These are phyloP conservation scores for Epichloe baconii DNA, from an alignment of 2,329 filamentous ascomycete genomes.

Conservation along the genomic window DNA sequence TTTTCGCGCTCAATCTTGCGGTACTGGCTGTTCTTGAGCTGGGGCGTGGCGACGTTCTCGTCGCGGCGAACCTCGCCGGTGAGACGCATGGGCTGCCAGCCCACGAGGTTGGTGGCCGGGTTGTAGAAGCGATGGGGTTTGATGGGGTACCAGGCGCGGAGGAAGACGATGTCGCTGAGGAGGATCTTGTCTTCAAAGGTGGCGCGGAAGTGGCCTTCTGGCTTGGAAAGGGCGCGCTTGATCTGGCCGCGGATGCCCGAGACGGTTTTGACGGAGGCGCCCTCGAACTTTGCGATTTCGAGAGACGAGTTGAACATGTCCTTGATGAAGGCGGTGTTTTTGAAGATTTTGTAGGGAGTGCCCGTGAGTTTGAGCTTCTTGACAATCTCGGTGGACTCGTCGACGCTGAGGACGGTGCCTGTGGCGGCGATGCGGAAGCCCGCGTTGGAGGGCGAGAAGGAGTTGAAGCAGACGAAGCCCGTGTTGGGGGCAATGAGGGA, in stretches of 20 bases:
- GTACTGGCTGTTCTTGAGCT: slow-evolving; percentile 77
- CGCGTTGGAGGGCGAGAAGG: slow-evolving; percentile 68
- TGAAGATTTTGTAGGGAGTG: slow-evolving; percentile 92
- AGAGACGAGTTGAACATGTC: slow-evolving; percentile 93
- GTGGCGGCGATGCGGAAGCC: slow-evolving; percentile 93
- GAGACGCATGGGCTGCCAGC: slow-evolving; percentile 87
- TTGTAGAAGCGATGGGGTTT: slow-evolving; percentile 96
- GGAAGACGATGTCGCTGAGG: slow-evolving; percentile 90
- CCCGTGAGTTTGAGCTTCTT: slow-evolving; percentile 98
- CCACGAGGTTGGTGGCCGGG: slow-evolving; percentile 82
- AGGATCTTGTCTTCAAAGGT: slow-evolving; percentile 98
- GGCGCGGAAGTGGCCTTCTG: slow-evolving; percentile 89
- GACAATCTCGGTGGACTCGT: slow-evolving; percentile 93
- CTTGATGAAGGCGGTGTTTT: slow-evolving; percentile 97
- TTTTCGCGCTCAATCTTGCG: slow-evolving; percentile 50
- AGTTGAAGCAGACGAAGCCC: slow-evolving; percentile 88
- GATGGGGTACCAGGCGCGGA: slow-evolving; percentile 93
- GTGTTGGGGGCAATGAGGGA: slow-evolving; percentile 92
- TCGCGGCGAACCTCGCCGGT: slow-evolving; percentile 82
- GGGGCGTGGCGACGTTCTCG: slow-evolving; percentile 61
- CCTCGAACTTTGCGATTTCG: slow-evolving; percentile 97
- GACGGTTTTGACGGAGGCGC: slow-evolving; percentile 88
- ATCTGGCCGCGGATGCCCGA: slow-evolving; percentile 93
- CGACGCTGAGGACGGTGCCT: slow-evolving; percentile 83
- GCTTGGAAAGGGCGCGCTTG: slow-evolving; percentile 85